Base-by-base conservation (phyloP, 2,329 filamentous ascomycete genomes). In the Talaromyces marneffei region DNA sequence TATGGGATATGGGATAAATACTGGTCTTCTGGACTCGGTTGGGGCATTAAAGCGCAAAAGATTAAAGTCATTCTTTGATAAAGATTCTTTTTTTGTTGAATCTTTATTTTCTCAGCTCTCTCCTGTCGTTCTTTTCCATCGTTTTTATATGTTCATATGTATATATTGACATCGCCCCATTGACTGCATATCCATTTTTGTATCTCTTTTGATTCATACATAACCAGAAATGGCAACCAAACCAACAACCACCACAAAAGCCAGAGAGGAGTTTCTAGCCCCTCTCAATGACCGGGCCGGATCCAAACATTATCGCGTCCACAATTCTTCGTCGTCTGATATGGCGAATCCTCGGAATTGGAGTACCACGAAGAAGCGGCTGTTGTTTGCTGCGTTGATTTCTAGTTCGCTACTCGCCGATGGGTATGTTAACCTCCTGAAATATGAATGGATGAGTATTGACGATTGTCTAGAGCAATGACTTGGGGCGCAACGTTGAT, bases 401-500 rank as follows among this genome's bases (percentile, higher is more conserved):
- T 71, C 71, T 1, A 74, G 73, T 33, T 74, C 72, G 0, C 62
- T 75, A 7, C 65, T 74, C 3, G 72, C 71, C 2, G 72, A 74
- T 66, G 73, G 73, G 73, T 74, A 67, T 53, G 67, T 44, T 7
- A 23, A 27, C 10, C 33, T 35, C 9, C 10, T 4, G 20, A 44
- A 44, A 44, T n/a, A n/a, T n/a, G n/a, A n/a, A 16, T 16, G 7
- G 1, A 27, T 40, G n/a, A 25, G 20, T 1, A 10, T 35, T 55
- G 14, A 55, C 25, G 2, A 9, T 9, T 18, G 3, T 33, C 37
- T 39, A 74, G 73, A 27, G 73, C 67, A 31, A 76, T 76, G 74
- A 73, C 72, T 18, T 76, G 74, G 74, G 74, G 74, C n/a, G 67
- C 72, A n/a, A 75, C 74, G 1, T 61, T 76, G 46, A 63, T 76